Base-by-base conservation (phyloP, 108 stramenopile genomes). In the Skeletonema costatum region DNA sequence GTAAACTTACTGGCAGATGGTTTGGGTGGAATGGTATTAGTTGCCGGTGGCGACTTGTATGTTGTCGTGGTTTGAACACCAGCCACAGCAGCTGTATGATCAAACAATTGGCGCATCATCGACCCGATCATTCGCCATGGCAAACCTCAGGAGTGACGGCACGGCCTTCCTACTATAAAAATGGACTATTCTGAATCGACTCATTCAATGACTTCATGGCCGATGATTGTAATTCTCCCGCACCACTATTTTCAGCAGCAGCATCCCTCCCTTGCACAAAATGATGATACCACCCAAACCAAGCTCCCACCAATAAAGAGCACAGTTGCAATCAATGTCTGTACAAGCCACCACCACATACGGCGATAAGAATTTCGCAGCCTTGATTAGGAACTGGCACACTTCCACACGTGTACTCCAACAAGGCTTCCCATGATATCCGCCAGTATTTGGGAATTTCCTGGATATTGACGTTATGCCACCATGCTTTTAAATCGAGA, bases 91-190 rank as follows among this genome's bases (percentile, higher is more conserved):
- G 39, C 39, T 19, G 48, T 5, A n/a, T 50, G 48, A 50, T 50
- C 17, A 50, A 50, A 17, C n/a, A 5, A 3, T 17, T 50, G 48
- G n/a, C n/a, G 53, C 53, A 56, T 25, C 53, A 56, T 25, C 7
- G 4, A 56, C 53, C 10, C 53, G 19, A 25, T 25, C 53, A 56
- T 10, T 46, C 16, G 44, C 53, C 19, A 25, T 5, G 2, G 0
- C 25, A 56, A 56, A 56, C n/a, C 53, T 56, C 25, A n/a, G 53
- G 53, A 1, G 53, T 56, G 5, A 56, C n/a, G 53, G 53, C 25
- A 56, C 53, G 9, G 53, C 53, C 25, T 56, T 56, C 25, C 53
- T 56, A 56, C 53, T 56, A 56, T 56, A 56, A 56, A 56, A 56
- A 56, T 8, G 53, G 53, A 56, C 53, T 56, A 25, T 56, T 56